These are phyloP conservation scores for Colletotrichum sp. DNA, from an alignment of 2,329 filamentous ascomycete species.

Conservation along the genomic window DNA sequence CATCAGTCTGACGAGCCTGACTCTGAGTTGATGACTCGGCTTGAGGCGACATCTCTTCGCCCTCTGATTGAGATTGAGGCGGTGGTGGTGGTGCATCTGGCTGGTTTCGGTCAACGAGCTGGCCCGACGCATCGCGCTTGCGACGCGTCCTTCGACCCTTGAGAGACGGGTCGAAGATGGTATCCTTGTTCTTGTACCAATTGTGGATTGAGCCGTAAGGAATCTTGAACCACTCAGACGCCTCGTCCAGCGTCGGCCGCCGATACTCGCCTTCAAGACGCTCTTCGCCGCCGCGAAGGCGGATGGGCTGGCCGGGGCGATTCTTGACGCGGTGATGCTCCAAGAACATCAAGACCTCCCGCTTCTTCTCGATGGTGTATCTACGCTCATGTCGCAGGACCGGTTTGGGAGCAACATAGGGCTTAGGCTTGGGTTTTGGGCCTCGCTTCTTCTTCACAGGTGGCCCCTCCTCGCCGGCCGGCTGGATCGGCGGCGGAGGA, in stretches of 20 bases:
- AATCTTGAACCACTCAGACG: background rate
- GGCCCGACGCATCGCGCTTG: background rate
- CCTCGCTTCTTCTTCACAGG: background rate
- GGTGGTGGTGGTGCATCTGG: background rate
- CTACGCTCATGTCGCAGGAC: background rate
- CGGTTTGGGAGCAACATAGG: background rate
- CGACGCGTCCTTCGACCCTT: background rate
- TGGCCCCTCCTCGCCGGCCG: background rate
- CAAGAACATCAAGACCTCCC: background rate
- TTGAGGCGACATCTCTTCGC: background rate
- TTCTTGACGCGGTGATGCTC: background rate
- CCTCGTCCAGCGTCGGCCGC: background rate
- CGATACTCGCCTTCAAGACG: background rate
- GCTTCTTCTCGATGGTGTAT: background rate
- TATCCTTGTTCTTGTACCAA: background rate
- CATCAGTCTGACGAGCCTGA: background rate
- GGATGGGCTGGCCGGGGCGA: background rate
- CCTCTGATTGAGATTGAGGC: background rate
- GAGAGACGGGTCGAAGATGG: background rate
- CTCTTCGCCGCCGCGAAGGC: background rate
- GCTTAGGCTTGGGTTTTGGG: background rate
- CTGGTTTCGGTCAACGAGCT: background rate
- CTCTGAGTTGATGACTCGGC: background rate
- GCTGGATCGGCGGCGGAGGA: background rate
- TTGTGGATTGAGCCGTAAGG: background rate